Evolutionary conservation across 2,329 filamentous ascomycete species (phyloP), one percentile per base, ranked within the genome.

Genomic region (Fusarium sp.): DNA sequence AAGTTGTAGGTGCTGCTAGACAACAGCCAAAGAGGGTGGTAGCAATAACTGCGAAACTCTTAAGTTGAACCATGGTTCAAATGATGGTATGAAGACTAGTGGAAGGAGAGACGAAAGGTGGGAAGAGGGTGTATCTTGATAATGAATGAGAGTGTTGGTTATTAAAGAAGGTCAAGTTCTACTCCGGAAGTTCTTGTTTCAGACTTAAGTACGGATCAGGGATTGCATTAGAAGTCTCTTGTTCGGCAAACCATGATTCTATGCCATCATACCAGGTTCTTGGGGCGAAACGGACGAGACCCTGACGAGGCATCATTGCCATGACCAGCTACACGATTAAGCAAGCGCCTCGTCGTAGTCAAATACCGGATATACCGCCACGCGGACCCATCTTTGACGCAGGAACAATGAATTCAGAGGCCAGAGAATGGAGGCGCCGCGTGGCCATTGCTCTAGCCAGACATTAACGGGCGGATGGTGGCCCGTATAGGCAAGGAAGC

Each of bases 21-120:
- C 67, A 68, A 42, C 53, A 70, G 45, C 76, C 55, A 62, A 79
- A 45, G 44, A 80, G 71, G 20, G 76, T 67, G 20, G 75, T 60
- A 38, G 72, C 77, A 42, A 72, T 62, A 50, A 78, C 57, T 59
- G 70, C 66, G 42, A 80, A 49, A 49, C 68, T 75, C 60, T 75
- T 72, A 50, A 79, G 66, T 70, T 74, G 76, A 58, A 80, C 69
- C 79, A 80, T 80, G 47, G 20, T 76, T 58, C 47, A 60, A 42
- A 54, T 17, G 44, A 63, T 53, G 9, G 42, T 53, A 17, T 47
- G 44, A 20, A 60, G 31, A 18, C 36, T 27, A 56, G 22, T 17
- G 9, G 29, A 71, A 54, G 27, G 46, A 72, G 38, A 35, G 55
- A 45, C 36, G 36, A 39, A 29, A 41, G 56, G 60, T 45, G 39